Percentiles rank a stretch among this genome's conserved stretches.
Evolutionary conservation across 2,329 filamentous ascomycete genomes (phyloP).

Genomic region (Harringtonia aguacate): DNA sequence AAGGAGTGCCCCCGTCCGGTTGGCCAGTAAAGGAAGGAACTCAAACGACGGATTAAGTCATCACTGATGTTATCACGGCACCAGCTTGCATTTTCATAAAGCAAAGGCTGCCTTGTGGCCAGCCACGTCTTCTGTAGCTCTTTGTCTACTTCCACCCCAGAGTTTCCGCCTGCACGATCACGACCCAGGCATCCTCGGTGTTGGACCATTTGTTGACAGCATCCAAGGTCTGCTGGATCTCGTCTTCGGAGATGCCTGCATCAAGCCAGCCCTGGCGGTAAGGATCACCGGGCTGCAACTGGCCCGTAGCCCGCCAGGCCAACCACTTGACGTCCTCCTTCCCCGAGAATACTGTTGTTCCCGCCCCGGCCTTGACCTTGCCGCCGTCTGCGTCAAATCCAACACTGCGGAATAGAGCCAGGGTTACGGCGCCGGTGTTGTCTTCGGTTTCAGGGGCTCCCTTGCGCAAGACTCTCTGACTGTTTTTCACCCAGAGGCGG

Average conservation of each 20-base stretch:
- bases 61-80: too few species aligned
- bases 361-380: slow-evolving; percentile 19
- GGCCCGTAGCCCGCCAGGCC: slow-evolving; percentile 14
- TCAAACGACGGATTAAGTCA: too few species aligned
- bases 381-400: slow-evolving; percentile 18
- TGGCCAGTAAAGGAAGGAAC: too few species aligned
- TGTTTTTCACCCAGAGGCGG: slow-evolving; percentile 17
- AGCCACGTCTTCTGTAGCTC: too few species aligned
- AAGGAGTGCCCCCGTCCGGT: too few species aligned
- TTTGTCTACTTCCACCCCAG: slow-evolving; percentile 30
- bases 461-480: slow-evolving; percentile 9
- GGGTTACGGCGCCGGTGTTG: slow-evolving; percentile 14
- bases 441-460: slow-evolving; percentile 6
- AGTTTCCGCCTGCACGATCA: slow-evolving; percentile 23
- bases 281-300: slow-evolving; percentile 19
- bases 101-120: too few species aligned
- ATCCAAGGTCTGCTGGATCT: slow-evolving; percentile 20
- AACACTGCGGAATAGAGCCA: slow-evolving; percentile 18
- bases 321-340: slow-evolving; percentile 18
- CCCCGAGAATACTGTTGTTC: slow-evolving; percentile 17
- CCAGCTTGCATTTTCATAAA: too few species aligned
- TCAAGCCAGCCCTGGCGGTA: slow-evolving; percentile 23
- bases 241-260: slow-evolving; percentile 22
- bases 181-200: slow-evolving; percentile 27
- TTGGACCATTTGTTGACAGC: slow-evolving; percentile 23